Conservation (phyloP, 2,329 filamentous ascomycete genomes). For the Leptographium flavum region DNA sequence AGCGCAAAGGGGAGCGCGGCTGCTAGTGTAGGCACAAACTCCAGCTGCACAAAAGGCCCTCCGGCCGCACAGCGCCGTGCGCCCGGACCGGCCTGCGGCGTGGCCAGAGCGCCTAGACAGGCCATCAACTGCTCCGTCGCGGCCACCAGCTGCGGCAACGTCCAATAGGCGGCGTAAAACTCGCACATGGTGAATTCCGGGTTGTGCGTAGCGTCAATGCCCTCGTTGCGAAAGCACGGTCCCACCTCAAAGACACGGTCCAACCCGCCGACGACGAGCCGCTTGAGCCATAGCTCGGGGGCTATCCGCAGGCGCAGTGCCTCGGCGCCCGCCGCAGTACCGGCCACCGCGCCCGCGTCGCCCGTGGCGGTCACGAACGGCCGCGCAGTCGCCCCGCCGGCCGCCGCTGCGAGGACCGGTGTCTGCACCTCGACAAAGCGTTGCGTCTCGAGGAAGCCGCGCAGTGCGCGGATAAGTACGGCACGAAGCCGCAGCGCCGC, state of each 20-base stretch:
- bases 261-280: constrained; percentile 77
- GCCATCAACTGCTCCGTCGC: constrained; percentile 60
- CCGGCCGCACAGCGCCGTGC: constrained; percentile 3
- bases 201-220: constrained; percentile 82
- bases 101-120: constrained; percentile 23
- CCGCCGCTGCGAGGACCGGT: constrained; percentile 67
- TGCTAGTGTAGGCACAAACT: constrained; percentile 75
- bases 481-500: constrained; percentile 54
- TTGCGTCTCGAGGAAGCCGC: constrained; percentile 55
- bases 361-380: constrained; percentile 59
- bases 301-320: constrained; percentile 68
- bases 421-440: constrained; percentile 82
- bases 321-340: neutral
- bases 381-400: constrained; percentile 76
- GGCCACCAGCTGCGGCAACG: constrained; percentile 57
- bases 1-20: constrained; percentile 47
- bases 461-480: constrained; percentile 57
- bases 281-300: constrained; percentile 89
- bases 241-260: constrained; percentile 89
- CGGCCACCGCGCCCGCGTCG: constrained; percentile 29
- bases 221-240: constrained; percentile 84
- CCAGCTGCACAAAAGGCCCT: constrained; percentile 48
- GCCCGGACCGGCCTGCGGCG: neutral
- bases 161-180: constrained; percentile 81
- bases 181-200: constrained; percentile 97